These are phyloP conservation scores for Tetrapisispora namnaoensis DNA, from an alignment of 805 yeast genomes.

Conservation along the genomic window DNA sequence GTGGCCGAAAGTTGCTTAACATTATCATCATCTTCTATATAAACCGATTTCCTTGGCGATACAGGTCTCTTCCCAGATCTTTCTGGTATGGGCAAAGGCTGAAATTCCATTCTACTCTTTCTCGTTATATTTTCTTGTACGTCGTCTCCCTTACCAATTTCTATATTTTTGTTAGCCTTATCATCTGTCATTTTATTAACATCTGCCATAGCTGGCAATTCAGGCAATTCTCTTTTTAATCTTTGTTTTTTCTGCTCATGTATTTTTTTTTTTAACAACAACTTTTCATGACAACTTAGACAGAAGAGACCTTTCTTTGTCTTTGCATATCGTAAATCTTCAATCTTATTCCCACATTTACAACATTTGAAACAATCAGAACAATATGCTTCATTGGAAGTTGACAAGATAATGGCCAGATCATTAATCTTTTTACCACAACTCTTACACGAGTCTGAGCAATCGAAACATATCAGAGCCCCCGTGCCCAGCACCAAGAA, in stretches of 20 bases:
- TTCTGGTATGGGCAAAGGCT: slow-evolving; percentile 9
- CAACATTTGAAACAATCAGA: slow-evolving; percentile 85
- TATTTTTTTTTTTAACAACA: slow-evolving; percentile 66
- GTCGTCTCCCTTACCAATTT: too few species aligned
- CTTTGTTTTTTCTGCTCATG: slow-evolving; percentile 26
- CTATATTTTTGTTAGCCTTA: too few species aligned
- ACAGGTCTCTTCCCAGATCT: slow-evolving; percentile 14
- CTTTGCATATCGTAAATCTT: slow-evolving; percentile 83
- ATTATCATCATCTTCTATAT: neutral
- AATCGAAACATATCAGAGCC: slow-evolving; percentile 77
- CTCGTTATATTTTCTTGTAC: neutral
- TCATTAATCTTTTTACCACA: slow-evolving; percentile 89
- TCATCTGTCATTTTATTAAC: slow-evolving; percentile 1
- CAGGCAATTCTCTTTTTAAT: slow-evolving; percentile 19
- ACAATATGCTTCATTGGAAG: slow-evolving; percentile 94
- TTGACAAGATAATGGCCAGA: slow-evolving; percentile 71
- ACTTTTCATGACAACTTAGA: slow-evolving; percentile 81
- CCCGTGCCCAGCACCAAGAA: slow-evolving; percentile 91
- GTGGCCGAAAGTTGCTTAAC: too few species aligned
- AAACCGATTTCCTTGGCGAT: slow-evolving; percentile 3
- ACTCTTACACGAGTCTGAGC: slow-evolving; percentile 84
- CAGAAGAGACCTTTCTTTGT: slow-evolving; percentile 92
- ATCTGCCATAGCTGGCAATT: slow-evolving; percentile 8
- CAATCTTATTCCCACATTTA: slow-evolving; percentile 78
- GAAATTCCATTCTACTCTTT: neutral